phyloP scores from a whole-genome alignment of 2,329 filamentous ascomycete genomes.

The Aspergillus pseudoterreus region DNA sequence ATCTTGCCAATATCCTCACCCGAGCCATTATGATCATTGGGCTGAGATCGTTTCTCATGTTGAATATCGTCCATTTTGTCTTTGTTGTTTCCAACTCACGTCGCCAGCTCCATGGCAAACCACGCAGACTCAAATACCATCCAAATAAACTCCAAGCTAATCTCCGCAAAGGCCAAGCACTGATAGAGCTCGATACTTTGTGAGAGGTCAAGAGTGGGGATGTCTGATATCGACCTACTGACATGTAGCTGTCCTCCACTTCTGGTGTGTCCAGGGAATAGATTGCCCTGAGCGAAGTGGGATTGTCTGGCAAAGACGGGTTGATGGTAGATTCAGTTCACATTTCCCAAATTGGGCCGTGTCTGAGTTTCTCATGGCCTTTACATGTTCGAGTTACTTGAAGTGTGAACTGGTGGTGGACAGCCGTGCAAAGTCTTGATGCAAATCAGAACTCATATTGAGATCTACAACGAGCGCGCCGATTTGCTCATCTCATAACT shows the following conservation, averaged over 20 bases:
- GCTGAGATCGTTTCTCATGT: slow-evolving; percentile 1
- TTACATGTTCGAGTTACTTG: too few relatives aligned
- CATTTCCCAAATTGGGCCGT: background rate
- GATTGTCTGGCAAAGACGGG: background rate
- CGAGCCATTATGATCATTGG: background rate
- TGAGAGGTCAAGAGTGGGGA: background rate
- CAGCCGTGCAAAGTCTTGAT: too few relatives aligned
- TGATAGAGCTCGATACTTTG: background rate
- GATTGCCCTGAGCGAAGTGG: background rate
- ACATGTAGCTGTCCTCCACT: background rate
- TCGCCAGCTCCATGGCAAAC: background rate
- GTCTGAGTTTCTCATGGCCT: too few relatives aligned
- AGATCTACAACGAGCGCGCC: background rate
- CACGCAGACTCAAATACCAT: background rate
- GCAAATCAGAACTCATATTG: background rate
- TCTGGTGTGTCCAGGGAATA: background rate
- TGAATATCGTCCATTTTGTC: slow-evolving; percentile 17
- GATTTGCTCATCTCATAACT: background rate
- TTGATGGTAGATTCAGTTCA: background rate
- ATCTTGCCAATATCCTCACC: slow-evolving; percentile 15
- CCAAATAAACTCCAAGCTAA: background rate
- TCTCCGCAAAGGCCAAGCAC: background rate
- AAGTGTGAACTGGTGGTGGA: too few relatives aligned
- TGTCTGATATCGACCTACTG: background rate
- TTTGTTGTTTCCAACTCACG: too few relatives aligned